Conservation (phyloP, 1,139 yeast genomes). For the Geotrichum phurueaensis region DNA sequence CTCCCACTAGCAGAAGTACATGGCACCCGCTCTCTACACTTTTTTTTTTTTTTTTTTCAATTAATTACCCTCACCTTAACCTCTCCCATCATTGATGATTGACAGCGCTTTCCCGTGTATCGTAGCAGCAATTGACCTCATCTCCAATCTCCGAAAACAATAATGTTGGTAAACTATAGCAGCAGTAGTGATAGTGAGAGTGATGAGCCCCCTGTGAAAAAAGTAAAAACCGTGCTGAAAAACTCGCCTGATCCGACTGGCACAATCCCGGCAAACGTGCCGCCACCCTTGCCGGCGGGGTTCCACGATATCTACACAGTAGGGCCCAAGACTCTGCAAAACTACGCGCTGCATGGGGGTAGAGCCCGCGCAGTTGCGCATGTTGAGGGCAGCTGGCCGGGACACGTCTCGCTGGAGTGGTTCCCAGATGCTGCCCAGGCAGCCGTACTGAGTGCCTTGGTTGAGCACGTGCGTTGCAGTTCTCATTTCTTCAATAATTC, state of each 20-base stretch:
- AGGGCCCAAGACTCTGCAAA: constrained; percentile 24
- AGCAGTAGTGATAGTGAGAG: neutral
- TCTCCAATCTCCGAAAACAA: neutral
- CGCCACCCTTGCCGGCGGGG: constrained; percentile 26
- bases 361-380: constrained; percentile 28
- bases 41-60: no score
- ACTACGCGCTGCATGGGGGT: constrained; percentile 27
- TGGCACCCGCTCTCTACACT: neutral
- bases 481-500: neutral
- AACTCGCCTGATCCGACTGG: neutral
- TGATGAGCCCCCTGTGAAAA: neutral
- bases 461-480: neutral
- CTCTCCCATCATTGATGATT: neutral
- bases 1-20: neutral
- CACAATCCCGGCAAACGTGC: neutral
- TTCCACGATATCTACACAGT: constrained; percentile 28
- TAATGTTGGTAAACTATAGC: neutral
- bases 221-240: neutral
- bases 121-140: neutral
- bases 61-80: neutral
- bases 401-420: constrained; percentile 35
- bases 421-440: constrained; percentile 18
- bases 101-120: neutral
- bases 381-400: constrained; percentile 34
- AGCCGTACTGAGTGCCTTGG: neutral